Conservation (phyloP, 2,329 filamentous ascomycete genomes). For the Fusarium musae region DNA sequence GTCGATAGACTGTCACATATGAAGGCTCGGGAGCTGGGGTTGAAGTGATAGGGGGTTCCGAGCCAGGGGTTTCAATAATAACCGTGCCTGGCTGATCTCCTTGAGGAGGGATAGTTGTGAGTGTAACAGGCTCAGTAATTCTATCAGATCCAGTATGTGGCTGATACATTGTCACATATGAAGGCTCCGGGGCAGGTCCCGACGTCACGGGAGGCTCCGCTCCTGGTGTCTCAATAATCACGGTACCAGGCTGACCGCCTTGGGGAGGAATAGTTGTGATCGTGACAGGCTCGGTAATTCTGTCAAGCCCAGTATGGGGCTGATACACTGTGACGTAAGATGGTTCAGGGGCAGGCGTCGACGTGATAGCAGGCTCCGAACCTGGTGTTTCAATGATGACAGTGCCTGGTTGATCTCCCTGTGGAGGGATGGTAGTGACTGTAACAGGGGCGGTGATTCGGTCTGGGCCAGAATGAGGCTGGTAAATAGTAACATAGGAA, state of each 20-base stretch:
- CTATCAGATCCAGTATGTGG: not conserved
- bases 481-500: constrained; percentile 17
- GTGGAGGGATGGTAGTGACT: constrained; percentile 2
- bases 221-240: not conserved
- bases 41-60: not conserved
- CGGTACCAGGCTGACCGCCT: not conserved
- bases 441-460: constrained; percentile 6
- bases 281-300: constrained; percentile 8
- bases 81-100: constrained; percentile 13
- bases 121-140: constrained; percentile 7
- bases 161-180: constrained; percentile 13
- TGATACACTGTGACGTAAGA: constrained; percentile 17
- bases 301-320: not conserved
- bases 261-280: constrained; percentile 4
- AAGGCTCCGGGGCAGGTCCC: not conserved
- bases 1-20: constrained; percentile 11
- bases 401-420: constrained; percentile 9
- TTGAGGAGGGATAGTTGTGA: constrained; percentile 3
- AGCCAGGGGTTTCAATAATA: constrained; percentile 12
- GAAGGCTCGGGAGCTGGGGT: not conserved
- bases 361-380: not conserved
- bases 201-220: not conserved
- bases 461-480: constrained; percentile 4
- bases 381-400: constrained; percentile 20
- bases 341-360: not conserved